Conservation (phyloP, 768 basidiomycete species). For the Candolleomyces aberdarensis region DNA sequence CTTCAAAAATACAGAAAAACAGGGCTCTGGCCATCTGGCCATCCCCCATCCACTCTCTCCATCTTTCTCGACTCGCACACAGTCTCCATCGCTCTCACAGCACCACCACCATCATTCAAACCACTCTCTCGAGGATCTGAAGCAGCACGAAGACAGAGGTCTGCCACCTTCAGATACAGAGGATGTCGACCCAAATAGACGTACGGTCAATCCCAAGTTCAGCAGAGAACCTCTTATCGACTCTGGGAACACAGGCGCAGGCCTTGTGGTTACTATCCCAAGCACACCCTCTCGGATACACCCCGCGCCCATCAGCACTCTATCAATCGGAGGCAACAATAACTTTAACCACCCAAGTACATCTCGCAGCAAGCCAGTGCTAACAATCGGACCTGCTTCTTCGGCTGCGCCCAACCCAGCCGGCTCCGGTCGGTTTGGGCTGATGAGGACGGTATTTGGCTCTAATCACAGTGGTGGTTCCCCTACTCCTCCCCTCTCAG, state of each 20-base stretch:
- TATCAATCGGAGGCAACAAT: not conserved
- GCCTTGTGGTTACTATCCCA: not conserved
- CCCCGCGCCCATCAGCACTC: not conserved
- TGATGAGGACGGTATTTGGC: not conserved
- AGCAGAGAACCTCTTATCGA: slow-evolving; percentile 5
- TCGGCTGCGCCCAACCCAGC: not conserved
- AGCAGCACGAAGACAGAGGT: slow-evolving; percentile 4
- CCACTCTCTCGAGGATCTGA: slow-evolving; percentile 5
- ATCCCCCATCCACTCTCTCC: slow-evolving; percentile 39
- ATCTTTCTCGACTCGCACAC: slow-evolving; percentile 11
- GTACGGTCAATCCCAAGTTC: not conserved
- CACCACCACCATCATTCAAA: slow-evolving; percentile 10
- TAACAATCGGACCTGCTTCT: not conserved
- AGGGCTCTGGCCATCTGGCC: slow-evolving; percentile 8
- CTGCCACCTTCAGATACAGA: not conserved
- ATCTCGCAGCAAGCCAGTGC: not conserved
- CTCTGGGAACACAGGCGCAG: not conserved
- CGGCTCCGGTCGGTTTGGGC: not conserved
- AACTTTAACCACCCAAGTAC: not conserved
- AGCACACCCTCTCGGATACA: not conserved
- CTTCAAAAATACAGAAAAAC: not conserved
- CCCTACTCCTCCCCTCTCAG: not conserved
- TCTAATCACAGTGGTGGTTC: not conserved
- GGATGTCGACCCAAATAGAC: not conserved
- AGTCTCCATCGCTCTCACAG: slow-evolving; percentile 4